Base-by-base conservation (phyloP, 306 rosid genomes). In the Parietaria judaica region DNA sequence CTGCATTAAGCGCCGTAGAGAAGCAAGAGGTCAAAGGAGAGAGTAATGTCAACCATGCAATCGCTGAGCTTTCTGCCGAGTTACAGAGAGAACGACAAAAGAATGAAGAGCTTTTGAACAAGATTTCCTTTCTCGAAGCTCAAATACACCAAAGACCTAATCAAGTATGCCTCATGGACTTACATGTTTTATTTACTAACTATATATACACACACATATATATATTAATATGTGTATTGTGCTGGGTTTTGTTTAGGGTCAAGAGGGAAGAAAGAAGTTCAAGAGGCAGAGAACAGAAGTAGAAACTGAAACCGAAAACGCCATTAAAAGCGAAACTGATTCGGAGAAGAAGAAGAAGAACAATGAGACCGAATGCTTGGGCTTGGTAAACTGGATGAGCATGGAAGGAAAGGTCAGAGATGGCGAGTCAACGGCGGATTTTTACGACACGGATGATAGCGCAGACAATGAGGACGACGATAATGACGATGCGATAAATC, bases 91-190 rank as follows among this genome's bases (percentile, higher is more conserved):
- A 86, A 68, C 79, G 81, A 66, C 81, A 81, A 79, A 90, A 76
- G 73, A 90, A 86, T 77, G 81, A 72, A 5, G 85, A 82, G 65
- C 85, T 90, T 39, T 39, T 70, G 86, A 83, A 81, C 76, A 86
- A 78, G 74, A 77, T 90, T 82, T 82, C 81, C 63, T 14, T 81
- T 45, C 97, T 90, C n/a, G 97, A 90, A 83, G 84, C 90, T 63
- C 89, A 81, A 76, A 67, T 86, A 76, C 74, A 74, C 52, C 75
- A 71, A 69, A 77, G 77, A 72, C 44, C 77, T 62, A 64, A 50
- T 54, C 69, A 72, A 68, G 95, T 89, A 82, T 8, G 6, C 68
- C 56, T 63, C 38, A 31, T 23, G 38, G 17, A 45, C 48, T 45
- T 31, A 43, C 57, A 59, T 51, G 39, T 38, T 23, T 23, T 23